phyloP scores from a whole-genome alignment of 345 rosid genomes.

The Hibiscus syriacus region DNA sequence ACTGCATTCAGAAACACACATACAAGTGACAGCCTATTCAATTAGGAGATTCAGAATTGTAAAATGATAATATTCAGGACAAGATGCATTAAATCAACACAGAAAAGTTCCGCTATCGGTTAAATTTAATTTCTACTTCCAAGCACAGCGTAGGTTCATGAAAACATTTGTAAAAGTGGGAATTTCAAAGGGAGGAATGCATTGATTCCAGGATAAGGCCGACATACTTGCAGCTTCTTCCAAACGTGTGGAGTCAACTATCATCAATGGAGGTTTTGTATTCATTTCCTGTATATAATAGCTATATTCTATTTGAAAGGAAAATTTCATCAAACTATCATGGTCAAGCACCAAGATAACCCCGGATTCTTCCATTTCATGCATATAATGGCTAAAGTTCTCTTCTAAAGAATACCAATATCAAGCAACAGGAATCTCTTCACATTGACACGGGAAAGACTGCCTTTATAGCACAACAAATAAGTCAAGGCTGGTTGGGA shows the following conservation, averaged over 20 bases:
- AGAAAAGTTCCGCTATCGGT: background rate
- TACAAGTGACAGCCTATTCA: too few species aligned
- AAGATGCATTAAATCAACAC: background rate
- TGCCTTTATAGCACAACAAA: background rate
- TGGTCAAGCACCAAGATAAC: background rate
- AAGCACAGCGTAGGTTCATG: background rate
- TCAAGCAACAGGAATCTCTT: background rate
- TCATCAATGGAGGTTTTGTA: background rate
- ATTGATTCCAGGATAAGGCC: background rate
- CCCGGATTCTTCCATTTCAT: background rate
- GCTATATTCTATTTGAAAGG: background rate
- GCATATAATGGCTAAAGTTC: background rate
- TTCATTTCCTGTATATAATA: background rate
- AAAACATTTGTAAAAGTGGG: too few species aligned
- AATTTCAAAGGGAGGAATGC: background rate
- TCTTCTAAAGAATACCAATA: background rate
- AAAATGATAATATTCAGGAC: background rate
- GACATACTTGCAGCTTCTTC: background rate
- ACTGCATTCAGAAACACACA: too few species aligned
- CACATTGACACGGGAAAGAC: background rate
- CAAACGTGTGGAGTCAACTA: background rate
- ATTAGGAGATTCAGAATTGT: too few species aligned
- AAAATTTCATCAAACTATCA: background rate
- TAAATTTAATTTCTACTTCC: background rate
- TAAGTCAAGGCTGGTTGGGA: background rate